Conservation (phyloP, 331 rosid genomes). For the Malus hybrid region DNA sequence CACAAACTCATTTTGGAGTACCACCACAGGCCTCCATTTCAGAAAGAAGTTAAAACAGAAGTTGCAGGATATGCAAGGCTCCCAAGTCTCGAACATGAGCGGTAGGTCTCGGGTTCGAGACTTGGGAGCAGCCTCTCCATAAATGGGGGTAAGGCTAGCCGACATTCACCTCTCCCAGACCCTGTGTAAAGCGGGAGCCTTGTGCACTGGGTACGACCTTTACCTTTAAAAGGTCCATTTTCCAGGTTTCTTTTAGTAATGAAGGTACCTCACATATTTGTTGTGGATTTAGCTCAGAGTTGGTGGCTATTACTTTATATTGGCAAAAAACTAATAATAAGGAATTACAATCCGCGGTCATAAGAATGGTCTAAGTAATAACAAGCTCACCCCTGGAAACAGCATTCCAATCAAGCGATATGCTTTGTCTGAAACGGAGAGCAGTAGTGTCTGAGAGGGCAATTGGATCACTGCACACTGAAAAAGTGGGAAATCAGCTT, state of each 20-base stretch:
- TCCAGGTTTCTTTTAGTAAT: slow-evolving; percentile 4
- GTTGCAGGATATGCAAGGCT: background rate
- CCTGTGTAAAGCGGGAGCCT: no score
- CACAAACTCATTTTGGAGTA: slow-evolving; percentile 7
- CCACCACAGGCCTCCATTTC: background rate
- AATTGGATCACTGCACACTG: slow-evolving; percentile 99
- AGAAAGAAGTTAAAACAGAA: background rate
- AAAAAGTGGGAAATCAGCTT: slow-evolving; percentile 12
- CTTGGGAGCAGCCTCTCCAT: background rate
- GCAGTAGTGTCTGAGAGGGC: slow-evolving; percentile 92
- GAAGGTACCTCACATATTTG: slow-evolving; percentile 3
- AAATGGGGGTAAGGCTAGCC: no score
- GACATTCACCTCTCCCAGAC: no score
- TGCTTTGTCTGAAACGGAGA: slow-evolving; percentile 91
- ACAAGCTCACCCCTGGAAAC: slow-evolving; percentile 80
- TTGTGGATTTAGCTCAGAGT: slow-evolving; percentile 12
- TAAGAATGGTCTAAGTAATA: background rate
- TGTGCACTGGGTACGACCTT: no score
- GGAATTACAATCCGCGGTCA: background rate
- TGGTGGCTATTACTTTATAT: background rate
- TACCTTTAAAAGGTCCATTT: background rate
- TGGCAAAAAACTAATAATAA: background rate
- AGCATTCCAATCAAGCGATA: slow-evolving; percentile 98
- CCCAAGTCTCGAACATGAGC: no score
- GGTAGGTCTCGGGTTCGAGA: no score